Evolutionary conservation across 2,329 filamentous ascomycete genomes (phyloP).

Genomic region (Calycina herbarum): DNA sequence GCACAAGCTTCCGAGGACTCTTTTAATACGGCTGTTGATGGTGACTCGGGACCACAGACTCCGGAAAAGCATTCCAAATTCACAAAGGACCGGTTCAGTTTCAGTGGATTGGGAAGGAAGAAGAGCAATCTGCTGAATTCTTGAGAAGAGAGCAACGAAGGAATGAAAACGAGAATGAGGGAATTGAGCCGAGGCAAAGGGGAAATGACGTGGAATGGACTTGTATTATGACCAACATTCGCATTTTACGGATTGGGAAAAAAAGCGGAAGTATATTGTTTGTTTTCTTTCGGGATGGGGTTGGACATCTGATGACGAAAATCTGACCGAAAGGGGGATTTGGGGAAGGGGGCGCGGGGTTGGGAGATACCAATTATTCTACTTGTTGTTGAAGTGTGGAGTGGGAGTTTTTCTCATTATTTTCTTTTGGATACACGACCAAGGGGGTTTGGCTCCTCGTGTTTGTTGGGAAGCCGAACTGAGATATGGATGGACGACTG

Average conservation of each 20-base stretch:
- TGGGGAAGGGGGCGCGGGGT: background rate
- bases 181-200: background rate
- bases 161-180: background rate
- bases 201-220: background rate
- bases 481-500: too few relatives aligned
- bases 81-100: slow-evolving; percentile 65
- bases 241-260: slow-evolving; percentile 14
- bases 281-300: too few relatives aligned
- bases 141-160: slow-evolving; percentile 21
- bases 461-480: too few relatives aligned
- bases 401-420: background rate
- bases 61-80: slow-evolving; percentile 48
- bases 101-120: slow-evolving; percentile 63
- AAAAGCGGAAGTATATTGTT: slow-evolving; percentile 1
- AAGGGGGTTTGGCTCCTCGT: background rate
- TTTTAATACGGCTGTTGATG: slow-evolving; percentile 31
- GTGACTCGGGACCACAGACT: slow-evolving; percentile 29
- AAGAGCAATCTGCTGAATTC: slow-evolving; percentile 58
- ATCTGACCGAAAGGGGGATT: background rate
- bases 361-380: slow-evolving; percentile 2
- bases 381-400: too few relatives aligned
- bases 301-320: too few relatives aligned
- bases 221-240: slow-evolving; percentile 20
- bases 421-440: background rate
- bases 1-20: slow-evolving; percentile 17